Base-by-base conservation (phyloP, 1,284 basidiomycete genomes). In the Ganoderma boninense region DNA sequence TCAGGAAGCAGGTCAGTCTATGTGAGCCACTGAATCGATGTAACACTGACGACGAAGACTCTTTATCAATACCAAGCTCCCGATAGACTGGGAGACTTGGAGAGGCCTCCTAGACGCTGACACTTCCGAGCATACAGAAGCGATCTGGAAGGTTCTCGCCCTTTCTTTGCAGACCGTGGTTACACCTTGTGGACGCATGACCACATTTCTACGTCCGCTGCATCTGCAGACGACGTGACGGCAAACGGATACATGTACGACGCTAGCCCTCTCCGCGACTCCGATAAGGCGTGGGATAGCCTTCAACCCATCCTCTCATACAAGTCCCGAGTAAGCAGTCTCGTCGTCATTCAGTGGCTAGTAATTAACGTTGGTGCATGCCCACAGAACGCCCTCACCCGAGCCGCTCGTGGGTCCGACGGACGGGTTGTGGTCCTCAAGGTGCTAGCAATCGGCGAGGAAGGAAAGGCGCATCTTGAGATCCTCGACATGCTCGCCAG, bases 401-500 rank as follows among this genome's bases (percentile, higher is more conserved):
- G 40, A 26, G 68, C 64, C n/a, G 68, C 64, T 1, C 60, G 59
- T 1, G 16, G 40, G 5, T 23, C 35, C 2, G 60, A 65, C 42
- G 68, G 68, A 4, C 63, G 56, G 1, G 14, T 14, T 20, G 68
- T 69, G 1, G 61, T 69, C 23, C 32, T 69, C 10, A 59, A 59
- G n/a, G 59, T 69, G 8, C 10, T 65, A 7, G 44, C 40, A 4
- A 61, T 69, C 8, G 63, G 64, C 16, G 42, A 56, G 5, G 18
- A 65, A 35, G 69, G 69, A 0, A 49, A 44, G 16, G 20, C 59
- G 6, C 63, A 67, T 20, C 2, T 73, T 4, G 46, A 64, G 2
- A 49, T 73, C 18, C 64, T 70, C 23, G 26, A 56, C n/a, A 18
- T 11, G 5, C 4, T 69, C 56, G 14, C 44, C 20, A 42, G 69